A percentile compares a stretch with the other conserved stretches of the same genome.
phyloP scores from a whole-genome alignment of 805 yeast species.

The Metschnikowia borealis region DNA sequence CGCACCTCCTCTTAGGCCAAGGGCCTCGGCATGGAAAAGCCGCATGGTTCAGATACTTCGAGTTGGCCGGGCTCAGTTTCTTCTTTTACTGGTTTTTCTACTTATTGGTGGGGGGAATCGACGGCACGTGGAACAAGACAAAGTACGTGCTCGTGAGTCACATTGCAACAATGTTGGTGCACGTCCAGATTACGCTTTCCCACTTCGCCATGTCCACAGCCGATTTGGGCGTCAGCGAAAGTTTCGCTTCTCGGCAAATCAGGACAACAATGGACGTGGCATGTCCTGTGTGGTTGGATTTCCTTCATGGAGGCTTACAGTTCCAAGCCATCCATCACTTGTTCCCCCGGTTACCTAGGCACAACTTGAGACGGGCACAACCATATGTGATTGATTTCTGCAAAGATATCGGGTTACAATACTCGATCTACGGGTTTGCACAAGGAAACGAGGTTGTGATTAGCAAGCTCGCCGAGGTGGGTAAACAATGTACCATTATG shows the following conservation, averaged over 20 bases:
- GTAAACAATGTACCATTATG: slow-evolving; percentile 72
- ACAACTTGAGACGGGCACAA: slow-evolving; percentile 75
- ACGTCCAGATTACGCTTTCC: slow-evolving; percentile 83
- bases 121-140: slow-evolving; percentile 51
- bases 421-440: slow-evolving; percentile 80
- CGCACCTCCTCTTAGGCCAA: slow-evolving; percentile 63
- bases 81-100: slow-evolving; percentile 85
- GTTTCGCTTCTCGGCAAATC: slow-evolving; percentile 74
- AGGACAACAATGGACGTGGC: slow-evolving; percentile 94
- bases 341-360: slow-evolving; percentile 86
- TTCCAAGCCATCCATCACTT: slow-evolving; percentile 89
- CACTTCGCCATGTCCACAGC: slow-evolving; percentile 94
- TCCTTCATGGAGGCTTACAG: slow-evolving; percentile 87
- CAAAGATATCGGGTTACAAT: slow-evolving; percentile 67
- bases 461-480: slow-evolving; percentile 65
- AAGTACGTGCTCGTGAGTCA: slow-evolving; percentile 69
- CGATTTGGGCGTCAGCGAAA: slow-evolving; percentile 75
- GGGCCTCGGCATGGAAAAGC: slow-evolving; percentile 82
- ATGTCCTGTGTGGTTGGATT: slow-evolving; percentile 91
- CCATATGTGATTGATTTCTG: slow-evolving; percentile 71
- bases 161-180: slow-evolving; percentile 83
- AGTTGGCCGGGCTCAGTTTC: slow-evolving; percentile 61
- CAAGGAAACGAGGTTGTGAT: slow-evolving; percentile 74
- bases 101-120: slow-evolving; percentile 50
- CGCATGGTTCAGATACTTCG: slow-evolving; percentile 82